Percentiles rank a stretch among this genome's conserved stretches.
phyloP scores from a whole-genome alignment of 257 asterid genomes.

The Euphrasia confusa region DNA sequence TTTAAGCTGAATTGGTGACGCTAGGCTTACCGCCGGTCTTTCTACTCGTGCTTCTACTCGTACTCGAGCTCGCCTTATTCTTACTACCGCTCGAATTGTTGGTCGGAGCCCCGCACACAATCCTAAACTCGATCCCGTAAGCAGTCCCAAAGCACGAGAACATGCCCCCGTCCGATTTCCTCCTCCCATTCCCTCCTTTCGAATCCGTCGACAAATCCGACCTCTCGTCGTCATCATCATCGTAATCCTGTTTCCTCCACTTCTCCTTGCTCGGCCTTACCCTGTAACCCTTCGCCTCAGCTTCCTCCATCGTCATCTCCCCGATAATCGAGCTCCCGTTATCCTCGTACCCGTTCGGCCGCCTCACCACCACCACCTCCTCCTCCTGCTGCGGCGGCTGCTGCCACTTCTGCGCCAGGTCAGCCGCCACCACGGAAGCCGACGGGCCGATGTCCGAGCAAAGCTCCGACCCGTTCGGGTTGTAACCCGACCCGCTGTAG shows the following conservation, averaged over 20 bases:
- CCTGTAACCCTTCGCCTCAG: constrained; percentile 50
- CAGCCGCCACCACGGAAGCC: constrained; percentile 82
- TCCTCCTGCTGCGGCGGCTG: constrained; percentile 5
- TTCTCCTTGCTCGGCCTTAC: constrained; percentile 25
- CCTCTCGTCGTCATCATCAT: background rate
- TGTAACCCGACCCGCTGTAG: constrained; percentile 29
- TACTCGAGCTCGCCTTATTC: constrained; percentile 17
- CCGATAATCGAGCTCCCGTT: constrained; percentile 49
- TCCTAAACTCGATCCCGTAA: constrained; percentile 58
- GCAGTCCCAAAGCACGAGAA: constrained; percentile 55
- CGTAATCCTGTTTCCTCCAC: constrained; percentile 25
- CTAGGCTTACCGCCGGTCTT: constrained; percentile 28
- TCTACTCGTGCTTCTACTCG: constrained; percentile 21
- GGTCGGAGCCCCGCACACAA: constrained; percentile 52
- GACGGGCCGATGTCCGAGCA: constrained; percentile 93
- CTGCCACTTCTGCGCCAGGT: constrained; percentile 39
- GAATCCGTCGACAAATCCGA: constrained; percentile 27
- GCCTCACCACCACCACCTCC: background rate
- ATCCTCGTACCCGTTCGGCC: constrained; percentile 18
- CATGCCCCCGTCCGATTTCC: constrained; percentile 40
- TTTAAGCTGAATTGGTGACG: constrained; percentile 33
- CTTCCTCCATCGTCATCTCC: constrained; percentile 60
- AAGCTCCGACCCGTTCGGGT: constrained; percentile 45
- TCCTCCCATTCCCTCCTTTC: constrained; percentile 25
- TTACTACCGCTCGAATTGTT: constrained; percentile 21